Conservation (phyloP, 495 filamentous ascomycete genomes). For the Penicillium nucicola region DNA sequence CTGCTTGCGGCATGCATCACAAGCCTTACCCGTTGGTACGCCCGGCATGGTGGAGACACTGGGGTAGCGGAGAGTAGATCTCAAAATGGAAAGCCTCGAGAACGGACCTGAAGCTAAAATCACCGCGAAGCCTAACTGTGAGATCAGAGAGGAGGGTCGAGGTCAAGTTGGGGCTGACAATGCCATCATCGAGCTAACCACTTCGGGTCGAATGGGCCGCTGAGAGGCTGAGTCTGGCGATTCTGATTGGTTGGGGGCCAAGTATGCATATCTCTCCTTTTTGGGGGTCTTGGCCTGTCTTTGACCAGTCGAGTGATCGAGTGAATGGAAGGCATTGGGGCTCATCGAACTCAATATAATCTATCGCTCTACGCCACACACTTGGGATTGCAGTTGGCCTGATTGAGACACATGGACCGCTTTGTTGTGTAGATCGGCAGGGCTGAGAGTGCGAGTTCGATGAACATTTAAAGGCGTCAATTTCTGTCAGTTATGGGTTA, state of each 20-base stretch:
- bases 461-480: not conserved
- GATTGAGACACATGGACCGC: constrained; percentile 4
- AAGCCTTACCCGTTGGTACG: constrained; percentile 46
- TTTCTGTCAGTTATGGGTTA: not conserved
- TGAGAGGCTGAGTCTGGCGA: not conserved
- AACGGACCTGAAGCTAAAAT: not conserved
- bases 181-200: constrained; percentile 10
- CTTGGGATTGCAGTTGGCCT: not conserved
- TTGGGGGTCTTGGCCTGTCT: too few relatives aligned
- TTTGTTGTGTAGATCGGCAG: not conserved
- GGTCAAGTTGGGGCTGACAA: too few relatives aligned
- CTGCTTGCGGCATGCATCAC: constrained; percentile 47
- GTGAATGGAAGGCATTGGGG: too few relatives aligned
- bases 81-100: not conserved
- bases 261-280: too few relatives aligned
- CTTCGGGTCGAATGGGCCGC: constrained; percentile 17
- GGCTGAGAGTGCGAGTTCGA: too few relatives aligned
- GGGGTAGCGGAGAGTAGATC: constrained; percentile 2
- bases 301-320: too few relatives aligned
- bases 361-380: not conserved
- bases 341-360: too few relatives aligned
- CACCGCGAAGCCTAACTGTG: not conserved
- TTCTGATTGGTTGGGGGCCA: constrained; percentile 1
- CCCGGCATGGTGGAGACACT: constrained; percentile 41
- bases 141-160: too few relatives aligned